A percentile compares a stretch with the other conserved stretches of the same genome.
Conservation (phyloP, 2,329 filamentous ascomycete species). For the Geosmithia putterillii region DNA sequence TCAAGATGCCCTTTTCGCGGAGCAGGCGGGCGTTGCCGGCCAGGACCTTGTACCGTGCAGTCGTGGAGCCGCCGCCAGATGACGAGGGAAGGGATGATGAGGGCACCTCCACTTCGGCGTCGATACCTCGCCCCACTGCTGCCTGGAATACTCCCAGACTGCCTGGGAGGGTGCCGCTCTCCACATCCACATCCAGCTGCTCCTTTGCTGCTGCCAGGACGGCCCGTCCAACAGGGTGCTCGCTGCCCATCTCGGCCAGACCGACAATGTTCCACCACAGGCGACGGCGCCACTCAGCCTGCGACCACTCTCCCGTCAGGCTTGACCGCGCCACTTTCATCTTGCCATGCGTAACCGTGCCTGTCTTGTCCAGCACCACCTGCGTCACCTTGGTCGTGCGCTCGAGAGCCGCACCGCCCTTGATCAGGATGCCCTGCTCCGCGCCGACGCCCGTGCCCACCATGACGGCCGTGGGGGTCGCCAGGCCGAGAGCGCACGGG, state of each 20-base stretch:
- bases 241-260: slow-evolving; percentile 88
- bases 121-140: slow-evolving; percentile 73
- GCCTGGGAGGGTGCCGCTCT: slow-evolving; percentile 67
- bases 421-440: slow-evolving; percentile 93
- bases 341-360: slow-evolving; percentile 85
- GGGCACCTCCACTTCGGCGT: slow-evolving; percentile 67
- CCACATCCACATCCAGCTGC: slow-evolving; percentile 59
- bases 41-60: slow-evolving; percentile 57
- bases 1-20: slow-evolving; percentile 52
- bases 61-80: too few relatives aligned
- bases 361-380: slow-evolving; percentile 90
- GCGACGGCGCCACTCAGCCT: slow-evolving; percentile 52
- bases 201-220: slow-evolving; percentile 65
- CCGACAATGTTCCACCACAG: slow-evolving; percentile 96
- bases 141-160: slow-evolving; percentile 77
- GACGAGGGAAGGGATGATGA: slow-evolving; percentile 47
- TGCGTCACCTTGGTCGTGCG: slow-evolving; percentile 82
- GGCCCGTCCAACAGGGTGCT: slow-evolving; percentile 90
- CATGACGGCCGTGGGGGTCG: slow-evolving; percentile 96
- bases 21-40: slow-evolving; percentile 76
- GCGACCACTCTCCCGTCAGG: slow-evolving; percentile 57
- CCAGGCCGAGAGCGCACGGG: slow-evolving; percentile 89
- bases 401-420: slow-evolving; percentile 86
- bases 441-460: slow-evolving; percentile 96
- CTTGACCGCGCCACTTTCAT: slow-evolving; percentile 77